Evolutionary conservation across 345 rosid species (phyloP).

Genomic region (Populus euphratica): DNA sequence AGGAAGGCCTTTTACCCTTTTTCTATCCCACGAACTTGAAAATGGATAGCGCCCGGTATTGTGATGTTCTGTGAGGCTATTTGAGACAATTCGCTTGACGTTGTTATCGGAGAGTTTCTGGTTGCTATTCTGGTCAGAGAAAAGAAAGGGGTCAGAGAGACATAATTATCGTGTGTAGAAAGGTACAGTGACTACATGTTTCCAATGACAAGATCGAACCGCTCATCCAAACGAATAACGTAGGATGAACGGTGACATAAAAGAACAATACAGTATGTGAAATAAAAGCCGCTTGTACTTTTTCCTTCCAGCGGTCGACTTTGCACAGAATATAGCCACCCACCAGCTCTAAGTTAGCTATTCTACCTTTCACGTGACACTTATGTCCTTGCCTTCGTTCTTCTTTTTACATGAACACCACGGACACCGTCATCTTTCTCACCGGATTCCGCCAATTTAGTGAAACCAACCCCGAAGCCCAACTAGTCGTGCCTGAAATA

Average conservation of each 20-base stretch:
- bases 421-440: conserved; percentile 20
- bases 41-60: not conserved
- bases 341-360: conserved; percentile 34
- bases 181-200: not conserved
- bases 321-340: conserved; percentile 27
- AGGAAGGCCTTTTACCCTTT: too few relatives aligned
- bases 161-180: conserved; percentile 36
- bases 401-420: not conserved
- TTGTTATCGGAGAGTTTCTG: conserved; percentile 22
- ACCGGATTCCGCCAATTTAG: not conserved
- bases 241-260: conserved; percentile 1
- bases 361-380: conserved; percentile 16
- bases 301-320: conserved; percentile 20
- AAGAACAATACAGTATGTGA: not conserved
- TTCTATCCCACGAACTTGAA: too few relatives aligned
- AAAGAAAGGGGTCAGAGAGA: conserved; percentile 22
- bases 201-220: conserved; percentile 25
- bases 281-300: conserved; percentile 21
- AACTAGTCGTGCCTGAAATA: conserved; percentile 20
- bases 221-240: conserved; percentile 15
- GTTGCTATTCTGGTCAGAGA: conserved; percentile 34
- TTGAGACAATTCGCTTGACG: conserved; percentile 12
- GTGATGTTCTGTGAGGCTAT: not conserved
- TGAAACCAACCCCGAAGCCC: conserved; percentile 14
- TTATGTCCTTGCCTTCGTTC: not conserved